Evolutionary conservation across 2,329 filamentous ascomycete species (phyloP), one percentile per base, ranked within the genome.

Genomic region (Fusarium multiceps): DNA sequence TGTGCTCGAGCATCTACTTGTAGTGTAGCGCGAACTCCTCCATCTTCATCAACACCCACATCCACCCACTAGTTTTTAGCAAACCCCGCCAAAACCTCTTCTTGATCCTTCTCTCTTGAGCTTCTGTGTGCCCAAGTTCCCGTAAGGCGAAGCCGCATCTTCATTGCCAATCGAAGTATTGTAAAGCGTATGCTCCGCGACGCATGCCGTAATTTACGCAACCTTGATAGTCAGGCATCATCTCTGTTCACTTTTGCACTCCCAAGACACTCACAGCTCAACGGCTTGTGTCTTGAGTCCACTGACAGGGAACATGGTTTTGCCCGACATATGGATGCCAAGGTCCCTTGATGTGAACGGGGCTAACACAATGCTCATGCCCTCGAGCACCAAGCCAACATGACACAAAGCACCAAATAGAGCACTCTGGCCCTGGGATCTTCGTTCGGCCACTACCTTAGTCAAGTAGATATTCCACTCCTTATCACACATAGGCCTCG

Each of bases 241-340:
- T 30, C 21, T 34, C 20, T 9, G 9, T 13, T 27, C n/a, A 27
- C 18, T 48, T 27, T 25, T 40, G 18, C 18, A 40, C 18, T 16
- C 18, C 37, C 23, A 27, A 27, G 18, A 16, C 18, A 51, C 23
- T 41, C 18, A 21, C 9, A 51, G 21, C n/a, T 55, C 28, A 48
- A 66, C 28, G 47, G 47, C 37, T 66, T 30, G 34, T 51, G 46
- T 45, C 25, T 20, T 6, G 59, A 66, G 50, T 32, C 63, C 62
- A 62, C 45, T 27, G 40, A 50, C 49, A 59, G 63, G 63, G 63
- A 63, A 62, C 66, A 69, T 66, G 66, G 56, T 55, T 65, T 32
- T 62, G 43, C 20, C 55, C 34, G 47, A 66, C 58, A 69, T 45
- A 66, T 69, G 51, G 50, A 61, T 69, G 56, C 43, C 55, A 66